phyloP scores from a whole-genome alignment of 2,329 filamentous ascomycete genomes.

The Claviceps pusilla region DNA sequence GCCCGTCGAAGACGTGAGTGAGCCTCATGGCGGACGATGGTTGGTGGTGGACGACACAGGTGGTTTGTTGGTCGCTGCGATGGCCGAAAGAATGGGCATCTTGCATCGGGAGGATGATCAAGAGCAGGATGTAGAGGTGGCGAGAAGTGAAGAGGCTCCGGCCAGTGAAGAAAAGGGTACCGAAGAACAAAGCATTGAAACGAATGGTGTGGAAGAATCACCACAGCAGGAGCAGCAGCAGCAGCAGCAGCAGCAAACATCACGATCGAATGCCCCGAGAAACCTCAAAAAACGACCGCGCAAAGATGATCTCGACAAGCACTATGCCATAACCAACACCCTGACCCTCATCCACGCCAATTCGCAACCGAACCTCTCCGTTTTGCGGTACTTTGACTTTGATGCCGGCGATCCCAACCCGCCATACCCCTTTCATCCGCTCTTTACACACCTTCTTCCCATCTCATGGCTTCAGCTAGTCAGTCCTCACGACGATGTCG shows the following conservation, averaged over 20 bases:
- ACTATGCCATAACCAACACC: conserved; percentile 57
- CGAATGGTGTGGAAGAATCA: not conserved
- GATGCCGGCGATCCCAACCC: conserved; percentile 51
- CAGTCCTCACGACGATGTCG: conserved; percentile 56
- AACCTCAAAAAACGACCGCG: conserved; percentile 15
- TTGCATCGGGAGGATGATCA: conserved; percentile 36
- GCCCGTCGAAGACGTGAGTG: conserved; percentile 12
- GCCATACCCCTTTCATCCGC: conserved; percentile 52
- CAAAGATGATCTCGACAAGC: conserved; percentile 41
- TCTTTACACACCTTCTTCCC: conserved; percentile 65
- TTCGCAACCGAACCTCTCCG: conserved; percentile 71
- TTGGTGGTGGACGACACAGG: conserved; percentile 77
- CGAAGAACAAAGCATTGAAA: conserved; percentile 1
- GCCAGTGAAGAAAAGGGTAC: not conserved
- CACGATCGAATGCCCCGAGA: conserved; percentile 1
- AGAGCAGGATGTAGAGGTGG: conserved; percentile 3
- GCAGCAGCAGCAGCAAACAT: not conserved
- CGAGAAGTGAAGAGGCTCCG: not conserved
- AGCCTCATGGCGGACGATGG: conserved; percentile 41
- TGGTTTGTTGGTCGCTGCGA: conserved; percentile 63
- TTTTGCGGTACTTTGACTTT: conserved; percentile 81
- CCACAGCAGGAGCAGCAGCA: conserved; percentile 1
- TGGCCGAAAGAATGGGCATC: conserved; percentile 82
- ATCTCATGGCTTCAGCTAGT: conserved; percentile 88
- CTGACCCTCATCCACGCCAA: conserved; percentile 70